phyloP scores from a whole-genome alignment of 192 early-diverging fungal species.

The Dimargaris cristalligena region DNA sequence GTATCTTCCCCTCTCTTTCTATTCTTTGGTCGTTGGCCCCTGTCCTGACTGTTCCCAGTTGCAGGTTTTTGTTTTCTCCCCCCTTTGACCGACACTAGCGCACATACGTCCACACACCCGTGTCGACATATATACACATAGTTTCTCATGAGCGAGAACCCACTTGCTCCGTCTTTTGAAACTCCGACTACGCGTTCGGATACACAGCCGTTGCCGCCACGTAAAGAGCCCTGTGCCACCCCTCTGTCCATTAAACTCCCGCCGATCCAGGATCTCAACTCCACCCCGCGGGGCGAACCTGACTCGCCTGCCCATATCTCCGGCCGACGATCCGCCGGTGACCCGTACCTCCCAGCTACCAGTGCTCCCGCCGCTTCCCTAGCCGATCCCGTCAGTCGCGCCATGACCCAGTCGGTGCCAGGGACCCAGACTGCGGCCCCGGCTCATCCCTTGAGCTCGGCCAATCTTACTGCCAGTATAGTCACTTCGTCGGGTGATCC shows the following conservation, averaged over 20 bases:
- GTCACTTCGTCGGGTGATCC: background rate
- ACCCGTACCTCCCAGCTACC: background rate
- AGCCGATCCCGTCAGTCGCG: background rate
- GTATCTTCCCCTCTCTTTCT: background rate
- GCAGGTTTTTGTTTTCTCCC: background rate
- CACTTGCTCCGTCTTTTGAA: background rate
- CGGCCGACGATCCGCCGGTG: background rate
- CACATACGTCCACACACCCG: too few species aligned
- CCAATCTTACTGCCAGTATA: background rate
- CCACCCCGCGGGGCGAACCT: background rate
- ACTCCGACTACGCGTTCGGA: slow-evolving; percentile 5
- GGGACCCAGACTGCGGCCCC: background rate
- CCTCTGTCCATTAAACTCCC: too few species aligned
- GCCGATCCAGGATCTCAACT: background rate
- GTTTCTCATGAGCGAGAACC: slow-evolving; percentile 4
- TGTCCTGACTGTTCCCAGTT: background rate
- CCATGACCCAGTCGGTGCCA: background rate
- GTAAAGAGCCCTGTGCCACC: background rate
- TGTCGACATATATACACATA: background rate
- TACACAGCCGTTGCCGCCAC: background rate
- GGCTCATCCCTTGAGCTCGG: too few species aligned
- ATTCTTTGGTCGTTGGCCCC: background rate
- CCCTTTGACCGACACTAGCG: background rate
- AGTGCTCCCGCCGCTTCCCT: background rate
- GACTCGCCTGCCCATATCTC: background rate